Evolutionary conservation across 129 eudicot genomes (phyloP).

Genomic region (Escallonia rubra): DNA sequence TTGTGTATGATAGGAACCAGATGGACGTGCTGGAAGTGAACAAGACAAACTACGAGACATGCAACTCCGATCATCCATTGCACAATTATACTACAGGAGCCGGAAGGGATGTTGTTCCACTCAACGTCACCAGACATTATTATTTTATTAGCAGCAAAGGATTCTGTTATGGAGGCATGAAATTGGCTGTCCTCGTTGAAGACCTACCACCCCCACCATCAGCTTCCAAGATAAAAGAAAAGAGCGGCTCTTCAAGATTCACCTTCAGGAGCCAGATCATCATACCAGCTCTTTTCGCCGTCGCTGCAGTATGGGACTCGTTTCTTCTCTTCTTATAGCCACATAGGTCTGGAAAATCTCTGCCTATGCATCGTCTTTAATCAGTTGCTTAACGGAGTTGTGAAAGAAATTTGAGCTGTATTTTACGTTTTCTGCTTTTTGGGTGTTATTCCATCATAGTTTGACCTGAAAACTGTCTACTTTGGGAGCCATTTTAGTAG

Average conservation of each 20-base stretch:
- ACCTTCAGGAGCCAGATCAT: constrained; percentile 40
- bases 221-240: constrained; percentile 42
- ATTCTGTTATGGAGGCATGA: constrained; percentile 81
- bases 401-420: constrained; percentile 23
- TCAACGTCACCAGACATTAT: constrained; percentile 56
- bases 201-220: constrained; percentile 74
- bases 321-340: constrained; percentile 34
- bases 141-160: constrained; percentile 88
- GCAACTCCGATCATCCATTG: constrained; percentile 68
- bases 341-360: constrained; percentile 5
- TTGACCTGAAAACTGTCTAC: no score
- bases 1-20: constrained; percentile 87
- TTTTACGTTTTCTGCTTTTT: background rate
- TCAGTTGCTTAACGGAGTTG: constrained; percentile 20
- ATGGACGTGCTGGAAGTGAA: constrained; percentile 68
- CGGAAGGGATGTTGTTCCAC: constrained; percentile 84
- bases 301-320: constrained; percentile 72
- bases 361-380: background rate
- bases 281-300: constrained; percentile 56
- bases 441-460: background rate
- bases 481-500: background rate
- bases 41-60: constrained; percentile 70
- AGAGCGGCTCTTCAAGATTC: constrained; percentile 33
- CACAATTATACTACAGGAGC: constrained; percentile 89
- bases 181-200: constrained; percentile 47